Conservation (phyloP, 345 rosid genomes). For the Mallotus nudiflorus region DNA sequence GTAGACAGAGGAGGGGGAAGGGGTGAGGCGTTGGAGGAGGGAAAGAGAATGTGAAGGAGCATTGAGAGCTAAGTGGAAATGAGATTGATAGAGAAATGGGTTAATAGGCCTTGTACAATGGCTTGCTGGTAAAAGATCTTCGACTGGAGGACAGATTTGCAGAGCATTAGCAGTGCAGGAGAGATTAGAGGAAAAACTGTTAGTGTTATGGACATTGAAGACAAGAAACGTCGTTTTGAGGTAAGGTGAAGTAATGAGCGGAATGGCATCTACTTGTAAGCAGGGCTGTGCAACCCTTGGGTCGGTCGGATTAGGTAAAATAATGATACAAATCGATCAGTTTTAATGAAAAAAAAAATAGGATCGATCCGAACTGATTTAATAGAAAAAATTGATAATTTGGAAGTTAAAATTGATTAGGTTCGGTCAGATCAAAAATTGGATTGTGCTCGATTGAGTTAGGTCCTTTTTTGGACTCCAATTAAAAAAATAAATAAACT, state of each 20-base stretch:
- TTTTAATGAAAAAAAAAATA: no score
- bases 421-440: no score
- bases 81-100: constrained; percentile 49
- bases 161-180: constrained; percentile 49
- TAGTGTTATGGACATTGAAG: constrained; percentile 13
- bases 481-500: no score
- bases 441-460: no score
- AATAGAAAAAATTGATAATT: no score
- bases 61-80: constrained; percentile 56
- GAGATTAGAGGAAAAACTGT: constrained; percentile 22
- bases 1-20: constrained; percentile 53
- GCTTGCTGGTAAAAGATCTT: constrained; percentile 65
- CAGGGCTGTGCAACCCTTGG: no score
- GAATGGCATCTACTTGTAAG: constrained; percentile 10
- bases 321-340: no score
- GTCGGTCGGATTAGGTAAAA: no score
- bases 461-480: no score
- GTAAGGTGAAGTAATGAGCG: not conserved
- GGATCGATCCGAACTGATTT: no score
- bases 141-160: constrained; percentile 54
- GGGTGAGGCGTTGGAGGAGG: constrained; percentile 49
- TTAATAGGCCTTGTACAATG: constrained; percentile 44
- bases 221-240: not conserved
- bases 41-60: constrained; percentile 48
- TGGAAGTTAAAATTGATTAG: no score